These are phyloP conservation scores for Volvox carteri DNA, from an alignment of 163 green algal genomes.

Conservation along the genomic window DNA sequence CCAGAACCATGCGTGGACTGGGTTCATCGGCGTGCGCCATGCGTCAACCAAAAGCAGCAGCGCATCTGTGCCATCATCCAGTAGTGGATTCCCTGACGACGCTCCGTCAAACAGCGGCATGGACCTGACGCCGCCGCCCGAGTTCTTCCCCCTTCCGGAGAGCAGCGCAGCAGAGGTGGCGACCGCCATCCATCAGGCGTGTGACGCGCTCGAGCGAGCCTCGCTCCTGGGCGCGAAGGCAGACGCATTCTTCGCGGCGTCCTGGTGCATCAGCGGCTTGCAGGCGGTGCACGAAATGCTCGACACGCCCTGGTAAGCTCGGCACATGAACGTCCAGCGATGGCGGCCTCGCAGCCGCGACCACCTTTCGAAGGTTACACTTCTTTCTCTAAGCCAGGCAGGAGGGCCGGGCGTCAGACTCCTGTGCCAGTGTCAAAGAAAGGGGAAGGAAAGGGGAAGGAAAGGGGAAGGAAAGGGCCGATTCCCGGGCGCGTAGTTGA, in stretches of 20 bases:
- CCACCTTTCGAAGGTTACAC: too few relatives aligned
- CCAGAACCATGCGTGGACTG: neutral
- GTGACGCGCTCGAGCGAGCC: constrained; percentile 35
- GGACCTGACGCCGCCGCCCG: neutral
- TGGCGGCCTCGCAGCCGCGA: too few relatives aligned
- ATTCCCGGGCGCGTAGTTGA: too few relatives aligned
- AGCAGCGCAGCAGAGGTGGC: constrained; percentile 13
- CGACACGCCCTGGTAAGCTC: constrained; percentile 63
- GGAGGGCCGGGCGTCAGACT: too few relatives aligned
- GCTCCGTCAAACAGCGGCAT: neutral
- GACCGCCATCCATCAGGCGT: constrained; percentile 23
- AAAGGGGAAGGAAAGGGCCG: too few relatives aligned
- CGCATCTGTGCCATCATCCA: neutral
- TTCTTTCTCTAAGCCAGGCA: too few relatives aligned
- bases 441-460: too few relatives aligned
- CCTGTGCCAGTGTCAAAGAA: too few relatives aligned
- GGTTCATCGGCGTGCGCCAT: neutral
- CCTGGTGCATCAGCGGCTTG: constrained; percentile 58
- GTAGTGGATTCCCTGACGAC: neutral
- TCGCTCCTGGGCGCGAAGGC: constrained; percentile 52
- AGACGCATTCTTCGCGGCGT: constrained; percentile 49
- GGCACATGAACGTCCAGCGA: too few relatives aligned
- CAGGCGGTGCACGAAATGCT: constrained; percentile 45
- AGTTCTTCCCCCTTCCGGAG: constrained; percentile 48
- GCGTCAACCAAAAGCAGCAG: constrained; percentile 22